Evolutionary conservation across 164 flowering plant species (phyloP), one percentile per base, ranked within the genome.

Genomic region (Akebia trifoliata): DNA sequence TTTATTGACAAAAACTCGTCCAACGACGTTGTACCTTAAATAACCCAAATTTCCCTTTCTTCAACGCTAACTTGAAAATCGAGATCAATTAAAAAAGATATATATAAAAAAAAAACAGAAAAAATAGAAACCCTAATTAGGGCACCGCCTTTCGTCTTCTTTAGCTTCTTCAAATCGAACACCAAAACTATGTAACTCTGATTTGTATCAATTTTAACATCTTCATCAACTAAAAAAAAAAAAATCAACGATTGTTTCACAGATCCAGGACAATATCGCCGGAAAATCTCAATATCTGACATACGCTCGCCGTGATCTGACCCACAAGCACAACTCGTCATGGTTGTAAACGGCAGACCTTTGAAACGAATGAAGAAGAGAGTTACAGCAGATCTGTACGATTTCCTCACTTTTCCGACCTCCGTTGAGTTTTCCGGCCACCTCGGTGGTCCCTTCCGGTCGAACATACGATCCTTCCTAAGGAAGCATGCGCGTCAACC

Each of bases 301-400:
- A 14, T n/a, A 43, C 21, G 1, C 5, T 8, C 15, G 32, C 48
- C 31, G 32, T 10, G 25, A 29, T 31, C 40, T 30, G 26, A 30
- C 51, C 46, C 3, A 25, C 31, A 25, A n/a, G 5, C 12, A 15
- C 5, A 14, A 1, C 6, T 4, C 4, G 39, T 15, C 21, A 78
- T 79, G 82, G 90, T 84, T n/a, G 83, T 83, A 25, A 84, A 81
- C 74, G 82, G 72, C 1, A 63, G 85, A 55, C 83, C 87, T 0
- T 25, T 70, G 65, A 89, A 84, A 76, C 65, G 86, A 60, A 64
- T 81, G 85, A 89, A 81, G 85, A 65, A 83, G 62, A 63, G 90
- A 17, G 83, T 80, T 25, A 83, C 86, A 0, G 88, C 84, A 0
- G 87, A 89, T 57, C 78, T 86, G 4, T 48, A 73, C 53, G 87